Evolutionary conservation across 78 protist genomes (phyloP), one percentile per base, ranked within the genome.

Genomic region (Pelomyxa schiedti): DNA sequence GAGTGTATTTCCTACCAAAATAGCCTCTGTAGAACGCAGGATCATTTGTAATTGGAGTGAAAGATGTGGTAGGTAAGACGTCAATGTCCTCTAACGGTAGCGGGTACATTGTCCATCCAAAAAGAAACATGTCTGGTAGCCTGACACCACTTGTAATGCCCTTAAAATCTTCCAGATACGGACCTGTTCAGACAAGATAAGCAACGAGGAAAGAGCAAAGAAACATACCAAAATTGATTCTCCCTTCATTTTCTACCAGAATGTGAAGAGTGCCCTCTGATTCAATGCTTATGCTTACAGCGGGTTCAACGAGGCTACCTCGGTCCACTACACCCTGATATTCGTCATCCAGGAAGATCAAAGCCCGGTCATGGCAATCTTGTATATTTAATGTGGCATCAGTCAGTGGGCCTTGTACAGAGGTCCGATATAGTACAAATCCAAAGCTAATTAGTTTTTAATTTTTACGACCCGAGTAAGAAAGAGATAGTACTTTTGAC

Each of bases 321-420:
- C 74, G 6, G 74, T 70, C 6, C 69, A 70, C 8, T n/a, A 28
- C 7, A 8, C 74, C 74, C 43, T 16, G 6, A 4, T 41, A 8
- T 26, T 9, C 42, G 4, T 58, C 74, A 7, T 70, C 58, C 35
- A 70, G 69, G 58, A 70, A 70, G 41, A 70, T 58, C 69, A 16
- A 22, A 28, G 74, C 74, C 6, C 7, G 6, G 42, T 70, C 74
- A 6, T 30, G 58, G n/a, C n/a, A n/a, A n/a, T n/a, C n/a, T n/a
- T n/a, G n/a, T n/a, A n/a, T n/a, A n/a, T n/a, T n/a, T n/a, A n/a
- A n/a, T n/a, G n/a, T n/a, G n/a, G n/a, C n/a, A n/a, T n/a, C n/a
- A n/a, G n/a, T n/a, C n/a, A n/a, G n/a, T n/a, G n/a, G n/a, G n/a
- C n/a, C n/a, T n/a, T n/a, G n/a, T n/a, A n/a, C n/a, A n/a, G n/a